Conservation (phyloP, 768 basidiomycete species). For the Pisolithus sp. region DNA sequence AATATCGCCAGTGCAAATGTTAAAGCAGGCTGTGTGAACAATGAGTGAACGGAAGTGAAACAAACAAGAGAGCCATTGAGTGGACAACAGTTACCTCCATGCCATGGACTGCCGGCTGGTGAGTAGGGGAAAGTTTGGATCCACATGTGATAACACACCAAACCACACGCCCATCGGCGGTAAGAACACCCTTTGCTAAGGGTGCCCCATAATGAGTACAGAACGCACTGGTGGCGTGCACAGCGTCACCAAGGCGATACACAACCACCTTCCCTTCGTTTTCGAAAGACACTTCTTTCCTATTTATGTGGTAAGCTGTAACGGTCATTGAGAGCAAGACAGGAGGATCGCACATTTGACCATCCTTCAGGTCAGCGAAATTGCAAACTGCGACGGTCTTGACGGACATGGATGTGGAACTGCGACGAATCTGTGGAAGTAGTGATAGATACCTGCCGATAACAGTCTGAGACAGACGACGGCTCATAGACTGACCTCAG, state of each 20-base stretch:
- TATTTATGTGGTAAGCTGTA: constrained; percentile 18
- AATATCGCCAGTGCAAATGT: constrained; percentile 77
- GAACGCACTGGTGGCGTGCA: constrained; percentile 75
- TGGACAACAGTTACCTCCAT: constrained; percentile 52
- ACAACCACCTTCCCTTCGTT: constrained; percentile 71
- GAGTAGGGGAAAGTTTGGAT: not conserved
- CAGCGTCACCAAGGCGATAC: constrained; percentile 65
- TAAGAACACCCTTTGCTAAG: constrained; percentile 73
- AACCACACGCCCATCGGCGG: constrained; percentile 70
- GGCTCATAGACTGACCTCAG: not conserved
- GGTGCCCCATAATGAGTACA: constrained; percentile 94
- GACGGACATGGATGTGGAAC: constrained; percentile 22
- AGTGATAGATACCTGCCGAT: not conserved
- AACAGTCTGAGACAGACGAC: not conserved
- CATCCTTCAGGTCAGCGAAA: constrained; percentile 43
- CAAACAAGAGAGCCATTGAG: not conserved
- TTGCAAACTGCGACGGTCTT: constrained; percentile 45
- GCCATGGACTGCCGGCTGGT: constrained; percentile 66
- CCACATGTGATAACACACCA: constrained; percentile 43
- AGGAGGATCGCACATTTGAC: constrained; percentile 40
- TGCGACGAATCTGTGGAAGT: not conserved
- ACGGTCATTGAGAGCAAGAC: not conserved
- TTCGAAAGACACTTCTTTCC: constrained; percentile 80
- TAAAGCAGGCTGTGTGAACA: constrained; percentile 66
- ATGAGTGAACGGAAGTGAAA: too few relatives aligned